A percentile compares a stretch with the other conserved stretches of the same genome.
phyloP scores from a whole-genome alignment of 106 monocot species.

The Allium fistulosum region DNA sequence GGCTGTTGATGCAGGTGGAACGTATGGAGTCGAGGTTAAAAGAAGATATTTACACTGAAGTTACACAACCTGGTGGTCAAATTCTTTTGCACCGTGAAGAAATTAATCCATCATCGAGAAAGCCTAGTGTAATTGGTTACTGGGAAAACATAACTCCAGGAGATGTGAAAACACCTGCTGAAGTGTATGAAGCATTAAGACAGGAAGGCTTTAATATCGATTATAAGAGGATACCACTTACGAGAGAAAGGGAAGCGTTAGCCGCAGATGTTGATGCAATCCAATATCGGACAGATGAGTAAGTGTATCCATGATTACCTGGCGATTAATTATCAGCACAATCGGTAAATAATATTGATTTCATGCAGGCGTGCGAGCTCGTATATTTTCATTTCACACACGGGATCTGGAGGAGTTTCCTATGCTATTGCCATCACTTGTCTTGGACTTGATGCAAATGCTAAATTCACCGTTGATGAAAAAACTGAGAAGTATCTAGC shows the following conservation, averaged over 20 bases:
- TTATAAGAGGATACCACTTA: slow-evolving; percentile 81
- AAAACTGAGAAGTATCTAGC: slow-evolving; percentile 16
- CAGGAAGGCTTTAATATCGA: slow-evolving; percentile 65
- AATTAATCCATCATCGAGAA: slow-evolving; percentile 36
- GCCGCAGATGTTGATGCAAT: slow-evolving; percentile 92
- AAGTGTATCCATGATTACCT: slow-evolving; percentile 16
- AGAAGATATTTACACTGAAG: slow-evolving; percentile 83
- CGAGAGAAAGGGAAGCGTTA: slow-evolving; percentile 92
- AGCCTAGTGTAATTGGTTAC: slow-evolving; percentile 69
- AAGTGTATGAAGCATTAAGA: slow-evolving; percentile 59
- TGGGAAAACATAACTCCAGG: slow-evolving; percentile 63
- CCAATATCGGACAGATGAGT: slow-evolving; percentile 60
- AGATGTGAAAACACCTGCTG: slow-evolving; percentile 83
- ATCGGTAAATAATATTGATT: background rate
- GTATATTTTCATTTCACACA: slow-evolving; percentile 90
- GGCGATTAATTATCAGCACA: background rate
- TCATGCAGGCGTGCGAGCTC: slow-evolving; percentile 54
- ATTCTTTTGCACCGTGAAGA: slow-evolving; percentile 92
- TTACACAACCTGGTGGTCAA: slow-evolving; percentile 61
- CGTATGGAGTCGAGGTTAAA: slow-evolving; percentile 91
- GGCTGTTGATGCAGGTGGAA: slow-evolving; percentile 61
- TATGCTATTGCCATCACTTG: slow-evolving; percentile 98
- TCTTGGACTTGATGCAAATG: slow-evolving; percentile 60
- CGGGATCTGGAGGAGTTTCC: slow-evolving; percentile 83
- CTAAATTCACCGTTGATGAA: slow-evolving; percentile 27